Base-by-base conservation (phyloP, 192 early-diverging fungal genomes). In the Gonapodya prolifera region DNA sequence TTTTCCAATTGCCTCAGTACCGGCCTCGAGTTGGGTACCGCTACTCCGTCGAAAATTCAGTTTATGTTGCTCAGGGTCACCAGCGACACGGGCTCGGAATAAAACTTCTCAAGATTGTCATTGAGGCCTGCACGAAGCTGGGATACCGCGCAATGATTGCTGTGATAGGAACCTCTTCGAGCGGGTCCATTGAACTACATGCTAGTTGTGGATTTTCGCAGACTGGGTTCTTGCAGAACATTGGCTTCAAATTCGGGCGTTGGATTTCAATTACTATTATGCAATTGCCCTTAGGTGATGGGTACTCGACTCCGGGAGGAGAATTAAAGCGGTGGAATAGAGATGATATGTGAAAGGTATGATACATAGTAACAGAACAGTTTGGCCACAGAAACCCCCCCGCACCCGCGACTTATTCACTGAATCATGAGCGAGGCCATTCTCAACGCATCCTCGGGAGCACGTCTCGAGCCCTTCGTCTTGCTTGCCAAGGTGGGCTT, bases 391-490 rank as follows among this genome's bases (percentile, higher is more conserved):
- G n/a, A n/a, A n/a, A n/a, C n/a, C n/a, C n/a, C n/a, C n/a, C n/a
- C n/a, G n/a, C n/a, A n/a, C n/a, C n/a, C n/a, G n/a, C n/a, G n/a
- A n/a, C n/a, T n/a, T n/a, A n/a, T n/a, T n/a, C n/a, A n/a, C n/a
- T n/a, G n/a, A n/a, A n/a, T n/a, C n/a, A 61, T 61, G 45, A 61
- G 45, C 45, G 45, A 61, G 45, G 45, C 45, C 45, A 61, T 61
- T 61, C 45, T 61, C 45, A 61, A 61, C 45, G 45, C 45, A 69
- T 80, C 81, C 1, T 77, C 75, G 34, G 75, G 82, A 33, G 85
- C 83, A 71, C 83, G 84, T 13, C 77, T 94, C 77, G 91, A 94
- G 35, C 82, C 91, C 0, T 94, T 87, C 78, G 77, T 95, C 18
- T 82, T 92, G 0, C 83, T 94, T 35, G 85, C 92, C 30, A 95